Evolutionary conservation across 2,329 filamentous ascomycete species (phyloP).

Genomic region (Fusarium protoensiforme): DNA sequence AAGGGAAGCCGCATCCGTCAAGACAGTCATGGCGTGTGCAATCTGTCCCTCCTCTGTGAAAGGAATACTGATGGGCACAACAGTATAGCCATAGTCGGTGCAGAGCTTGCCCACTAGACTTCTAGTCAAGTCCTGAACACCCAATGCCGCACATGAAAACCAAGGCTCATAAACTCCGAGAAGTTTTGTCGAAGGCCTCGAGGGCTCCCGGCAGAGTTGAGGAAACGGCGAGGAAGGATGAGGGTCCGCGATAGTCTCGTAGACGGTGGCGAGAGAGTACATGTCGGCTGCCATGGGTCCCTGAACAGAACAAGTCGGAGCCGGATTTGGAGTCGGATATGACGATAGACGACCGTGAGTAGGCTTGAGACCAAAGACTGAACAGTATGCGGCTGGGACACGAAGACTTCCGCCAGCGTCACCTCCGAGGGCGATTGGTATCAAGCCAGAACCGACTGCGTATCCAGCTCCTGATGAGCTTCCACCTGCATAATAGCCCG

Average conservation of each 20-base stretch:
- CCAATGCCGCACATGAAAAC: constrained; percentile 61
- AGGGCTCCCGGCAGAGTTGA: constrained; percentile 41
- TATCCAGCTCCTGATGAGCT: constrained; percentile 80
- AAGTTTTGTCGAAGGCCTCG: constrained; percentile 52
- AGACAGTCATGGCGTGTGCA: constrained; percentile 79
- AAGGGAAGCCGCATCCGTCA: constrained; percentile 67
- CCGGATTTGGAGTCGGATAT: constrained; percentile 67
- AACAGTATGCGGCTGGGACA: constrained; percentile 77
- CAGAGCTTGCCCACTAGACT: constrained; percentile 55
- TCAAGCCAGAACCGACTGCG: constrained; percentile 72
- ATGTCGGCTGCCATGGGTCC: constrained; percentile 76
- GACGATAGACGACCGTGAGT: constrained; percentile 74
- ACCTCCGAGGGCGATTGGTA: constrained; percentile 76
- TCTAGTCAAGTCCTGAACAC: constrained; percentile 44
- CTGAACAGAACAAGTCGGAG: constrained; percentile 70
- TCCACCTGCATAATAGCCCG: constrained; percentile 77
- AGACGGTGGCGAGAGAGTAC: constrained; percentile 73
- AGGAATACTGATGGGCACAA: constrained; percentile 67
- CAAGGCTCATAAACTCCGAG: constrained; percentile 73
- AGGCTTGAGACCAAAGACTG: constrained; percentile 78
- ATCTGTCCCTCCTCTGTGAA: constrained; percentile 71
- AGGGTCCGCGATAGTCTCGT: constrained; percentile 71
- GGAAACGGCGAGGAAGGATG: constrained; percentile 69
- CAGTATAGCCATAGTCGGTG: constrained; percentile 60
- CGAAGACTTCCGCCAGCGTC: constrained; percentile 81